Evolutionary conservation across 2,329 filamentous ascomycete genomes (phyloP).

Genomic region (Diaporthe citri): DNA sequence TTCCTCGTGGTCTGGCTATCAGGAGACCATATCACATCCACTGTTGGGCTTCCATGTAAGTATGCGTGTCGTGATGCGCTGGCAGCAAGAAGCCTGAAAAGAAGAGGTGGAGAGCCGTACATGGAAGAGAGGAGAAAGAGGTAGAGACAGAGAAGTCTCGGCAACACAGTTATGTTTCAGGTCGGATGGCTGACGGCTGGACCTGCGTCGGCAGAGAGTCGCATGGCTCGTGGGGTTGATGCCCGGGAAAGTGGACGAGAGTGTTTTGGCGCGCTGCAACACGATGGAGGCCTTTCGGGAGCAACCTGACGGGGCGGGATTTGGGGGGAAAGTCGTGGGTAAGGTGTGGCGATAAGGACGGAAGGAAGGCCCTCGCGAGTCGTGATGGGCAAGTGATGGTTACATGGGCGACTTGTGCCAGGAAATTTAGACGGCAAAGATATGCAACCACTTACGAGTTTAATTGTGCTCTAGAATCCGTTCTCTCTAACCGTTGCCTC

Average conservation of each 20-base stretch:
- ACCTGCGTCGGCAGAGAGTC: constrained; percentile 25
- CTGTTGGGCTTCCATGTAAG: constrained; percentile 18
- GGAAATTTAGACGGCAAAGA: constrained; percentile 23
- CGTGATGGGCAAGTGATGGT: neutral
- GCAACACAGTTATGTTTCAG: constrained; percentile 11
- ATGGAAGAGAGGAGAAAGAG: neutral
- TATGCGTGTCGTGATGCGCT: constrained; percentile 9
- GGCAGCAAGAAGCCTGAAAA: neutral
- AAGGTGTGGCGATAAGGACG: constrained; percentile 15
- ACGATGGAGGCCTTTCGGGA: constrained; percentile 23
- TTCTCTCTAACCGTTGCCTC: neutral
- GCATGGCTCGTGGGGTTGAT: constrained; percentile 20
- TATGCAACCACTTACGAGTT: constrained; percentile 34
- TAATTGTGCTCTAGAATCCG: constrained; percentile 26
- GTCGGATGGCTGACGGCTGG: constrained; percentile 2
- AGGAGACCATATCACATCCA: constrained; percentile 8
- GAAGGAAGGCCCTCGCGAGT: constrained; percentile 18
- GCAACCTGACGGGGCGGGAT: constrained; percentile 13
- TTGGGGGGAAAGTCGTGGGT: constrained; percentile 21
- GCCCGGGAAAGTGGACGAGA: constrained; percentile 7
- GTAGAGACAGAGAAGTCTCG: neutral
- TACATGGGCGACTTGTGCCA: constrained; percentile 24
- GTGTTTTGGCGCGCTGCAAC: constrained; percentile 23
- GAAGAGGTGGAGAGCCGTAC: neutral
- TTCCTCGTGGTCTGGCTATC: neutral